phyloP scores from a whole-genome alignment of 2,329 filamentous ascomycete genomes.

The Cercospora sp. region DNA sequence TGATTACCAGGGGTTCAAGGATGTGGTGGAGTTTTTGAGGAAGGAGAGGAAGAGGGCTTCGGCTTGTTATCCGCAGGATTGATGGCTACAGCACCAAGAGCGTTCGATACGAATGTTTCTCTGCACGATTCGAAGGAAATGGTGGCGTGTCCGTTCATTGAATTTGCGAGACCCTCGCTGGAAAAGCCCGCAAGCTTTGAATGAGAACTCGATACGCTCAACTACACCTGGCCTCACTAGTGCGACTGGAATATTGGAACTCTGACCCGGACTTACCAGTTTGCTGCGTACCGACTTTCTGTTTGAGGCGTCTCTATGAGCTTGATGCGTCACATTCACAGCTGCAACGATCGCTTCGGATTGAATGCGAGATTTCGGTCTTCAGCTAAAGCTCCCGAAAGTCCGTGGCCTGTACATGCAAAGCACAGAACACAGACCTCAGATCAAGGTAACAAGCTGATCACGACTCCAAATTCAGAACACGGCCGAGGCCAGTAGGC shows the following conservation, averaged over 20 bases:
- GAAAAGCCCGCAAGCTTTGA: not conserved
- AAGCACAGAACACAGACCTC: too few species aligned
- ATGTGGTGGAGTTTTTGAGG: slow-evolving; percentile 5
- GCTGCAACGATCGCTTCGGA: not conserved
- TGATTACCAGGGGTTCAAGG: slow-evolving; percentile 23
- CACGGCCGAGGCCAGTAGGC: too few species aligned
- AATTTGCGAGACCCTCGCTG: too few species aligned
- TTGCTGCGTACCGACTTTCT: not conserved
- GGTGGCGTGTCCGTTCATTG: not conserved
- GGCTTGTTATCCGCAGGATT: slow-evolving; percentile 8
- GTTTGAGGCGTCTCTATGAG: not conserved
- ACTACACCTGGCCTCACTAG: too few species aligned
- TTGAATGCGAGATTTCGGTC: not conserved
- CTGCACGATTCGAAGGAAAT: not conserved
- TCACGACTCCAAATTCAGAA: too few species aligned
- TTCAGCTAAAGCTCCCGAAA: too few species aligned
- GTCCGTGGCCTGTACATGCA: too few species aligned
- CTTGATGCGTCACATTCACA: not conserved
- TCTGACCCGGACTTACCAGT: too few species aligned
- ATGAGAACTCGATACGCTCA: not conserved
- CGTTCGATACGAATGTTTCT: not conserved
- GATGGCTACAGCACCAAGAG: not conserved
- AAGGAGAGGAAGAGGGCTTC: slow-evolving; percentile 7
- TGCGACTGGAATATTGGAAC: too few species aligned
- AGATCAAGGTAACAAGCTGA: too few species aligned